phyloP scores from a whole-genome alignment of 345 rosid species.

The Cardamine chenopodiifolia region DNA sequence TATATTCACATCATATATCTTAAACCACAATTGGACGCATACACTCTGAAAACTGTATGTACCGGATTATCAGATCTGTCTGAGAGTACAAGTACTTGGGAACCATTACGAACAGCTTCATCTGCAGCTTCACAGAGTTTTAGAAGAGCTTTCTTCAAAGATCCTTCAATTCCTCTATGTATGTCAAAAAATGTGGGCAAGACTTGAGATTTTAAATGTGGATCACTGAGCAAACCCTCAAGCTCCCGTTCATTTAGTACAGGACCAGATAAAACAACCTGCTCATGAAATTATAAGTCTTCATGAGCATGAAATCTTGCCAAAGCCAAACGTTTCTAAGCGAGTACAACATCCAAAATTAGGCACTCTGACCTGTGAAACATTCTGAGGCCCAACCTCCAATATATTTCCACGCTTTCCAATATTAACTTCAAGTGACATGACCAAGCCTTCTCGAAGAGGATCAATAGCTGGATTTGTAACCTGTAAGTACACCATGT shows the following conservation, averaged over 20 bases:
- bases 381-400: slow-evolving; percentile 94
- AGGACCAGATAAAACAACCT: slow-evolving; percentile 89
- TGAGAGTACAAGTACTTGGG: slow-evolving; percentile 91
- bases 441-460: slow-evolving; percentile 94
- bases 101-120: slow-evolving; percentile 96
- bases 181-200: slow-evolving; percentile 85
- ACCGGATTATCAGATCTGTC: slow-evolving; percentile 88
- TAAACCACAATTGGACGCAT: slow-evolving; percentile 6
- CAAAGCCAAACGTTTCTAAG: slow-evolving; percentile 17
- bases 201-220: slow-evolving; percentile 63
- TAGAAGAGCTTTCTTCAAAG: slow-evolving; percentile 68
- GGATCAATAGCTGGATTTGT: slow-evolving; percentile 99
- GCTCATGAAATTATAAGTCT: slow-evolving; percentile 32
- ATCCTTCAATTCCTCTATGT: slow-evolving; percentile 88
- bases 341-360: slow-evolving; percentile 14
- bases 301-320: slow-evolving; percentile 21
- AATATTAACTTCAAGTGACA: slow-evolving; percentile 95
- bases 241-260: slow-evolving; percentile 95
- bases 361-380: slow-evolving; percentile 69
- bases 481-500: slow-evolving; percentile 55
- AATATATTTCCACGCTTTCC: slow-evolving; percentile 95
- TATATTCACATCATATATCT: slow-evolving; percentile 15
- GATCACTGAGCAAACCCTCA: slow-evolving; percentile 77
- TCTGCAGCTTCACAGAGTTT: slow-evolving; percentile 96
- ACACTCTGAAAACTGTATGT: slow-evolving; percentile 36